Conservation (phyloP, 1,284 basidiomycete species). For the Sanghuangporus sanghuang region DNA sequence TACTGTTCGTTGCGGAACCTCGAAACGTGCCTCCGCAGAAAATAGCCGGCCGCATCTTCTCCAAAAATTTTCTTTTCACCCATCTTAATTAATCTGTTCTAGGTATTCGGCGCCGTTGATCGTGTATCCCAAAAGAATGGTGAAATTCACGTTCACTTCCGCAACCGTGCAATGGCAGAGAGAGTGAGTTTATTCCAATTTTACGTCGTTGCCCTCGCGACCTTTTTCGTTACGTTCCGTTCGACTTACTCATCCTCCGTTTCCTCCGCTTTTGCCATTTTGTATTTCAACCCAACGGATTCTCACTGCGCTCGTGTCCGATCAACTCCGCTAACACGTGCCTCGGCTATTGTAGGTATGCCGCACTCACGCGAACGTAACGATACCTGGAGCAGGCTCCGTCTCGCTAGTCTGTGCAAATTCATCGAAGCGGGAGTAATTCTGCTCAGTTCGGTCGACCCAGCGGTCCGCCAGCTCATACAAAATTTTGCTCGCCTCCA, state of each 20-base stretch:
- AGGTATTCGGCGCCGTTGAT: slow-evolving; percentile 11
- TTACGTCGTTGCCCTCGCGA: background rate
- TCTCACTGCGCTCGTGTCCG: background rate
- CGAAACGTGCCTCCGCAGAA: background rate
- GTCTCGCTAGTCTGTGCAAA: slow-evolving; percentile 3
- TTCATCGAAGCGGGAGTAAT: background rate
- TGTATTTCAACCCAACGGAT: background rate
- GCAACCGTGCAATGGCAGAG: slow-evolving; percentile 9
- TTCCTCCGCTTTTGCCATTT: background rate
- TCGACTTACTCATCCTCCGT: slow-evolving; percentile 3
- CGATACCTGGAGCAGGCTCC: slow-evolving; percentile 2
- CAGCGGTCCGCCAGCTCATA: background rate
- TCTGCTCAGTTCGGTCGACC: background rate
- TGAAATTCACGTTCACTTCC: slow-evolving; percentile 13
- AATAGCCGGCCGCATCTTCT: background rate
- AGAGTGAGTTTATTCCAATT: slow-evolving; percentile 3
- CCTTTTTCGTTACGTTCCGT: background rate
- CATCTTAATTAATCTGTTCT: background rate
- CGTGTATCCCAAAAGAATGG: slow-evolving; percentile 11
- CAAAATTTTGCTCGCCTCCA: background rate
- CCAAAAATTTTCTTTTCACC: background rate
- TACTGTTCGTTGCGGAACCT: background rate
- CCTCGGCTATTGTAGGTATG: slow-evolving; percentile 1
- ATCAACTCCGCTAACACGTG: background rate
- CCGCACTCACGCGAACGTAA: slow-evolving; percentile 12